Base-by-base conservation (phyloP, 1,284 basidiomycete genomes). In the Wallemia ichthyophaga region DNA sequence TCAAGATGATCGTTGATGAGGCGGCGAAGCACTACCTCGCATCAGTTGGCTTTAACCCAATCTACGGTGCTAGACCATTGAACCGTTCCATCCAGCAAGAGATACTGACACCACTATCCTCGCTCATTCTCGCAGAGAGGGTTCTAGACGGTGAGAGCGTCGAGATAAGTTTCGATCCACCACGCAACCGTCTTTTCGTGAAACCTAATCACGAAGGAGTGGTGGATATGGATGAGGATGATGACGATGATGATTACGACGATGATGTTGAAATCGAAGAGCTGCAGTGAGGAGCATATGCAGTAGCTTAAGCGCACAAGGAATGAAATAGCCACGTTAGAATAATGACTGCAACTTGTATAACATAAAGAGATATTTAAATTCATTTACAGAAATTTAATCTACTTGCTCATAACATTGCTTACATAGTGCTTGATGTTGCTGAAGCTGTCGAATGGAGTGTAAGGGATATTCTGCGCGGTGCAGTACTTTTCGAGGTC, bases 31-130 rank as follows among this genome's bases (percentile, higher is more conserved):
- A 82, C 59, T 92, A 85, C 72, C 78, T 96, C 57, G 79, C 78
- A 61, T 81, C 81, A 27, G 76, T 82, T 55, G 88, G 91, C 0
- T 96, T 68, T 62, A 66, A 64, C 59, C 68, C 69, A 1, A 64
- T 59, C 15, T 89, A 91, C 66, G 87, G 89, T 64, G 92, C 91
- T 59, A 79, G 92, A 59, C 92, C 92, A 1, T 77, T 98, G 63
- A 84, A 87, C 67, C 78, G 91, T 53, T 78, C 85, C 7, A 94
- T 99, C 66, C 89, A 56, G 25, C 25, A 26, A 66, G 87, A 96
- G 68, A 74, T 98, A 57, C 76, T 98, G 65, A 91, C 94, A 69
- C 92, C 92, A 9, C 73, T 98, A 56, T 88, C 87, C 21, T 74
- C 85, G 61, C 77, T 87, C 72, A 76, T 98, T 58, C 78, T 98